Base-by-base conservation (phyloP, 2,329 filamentous ascomycete genomes). In the Ceratocystis papillata region DNA sequence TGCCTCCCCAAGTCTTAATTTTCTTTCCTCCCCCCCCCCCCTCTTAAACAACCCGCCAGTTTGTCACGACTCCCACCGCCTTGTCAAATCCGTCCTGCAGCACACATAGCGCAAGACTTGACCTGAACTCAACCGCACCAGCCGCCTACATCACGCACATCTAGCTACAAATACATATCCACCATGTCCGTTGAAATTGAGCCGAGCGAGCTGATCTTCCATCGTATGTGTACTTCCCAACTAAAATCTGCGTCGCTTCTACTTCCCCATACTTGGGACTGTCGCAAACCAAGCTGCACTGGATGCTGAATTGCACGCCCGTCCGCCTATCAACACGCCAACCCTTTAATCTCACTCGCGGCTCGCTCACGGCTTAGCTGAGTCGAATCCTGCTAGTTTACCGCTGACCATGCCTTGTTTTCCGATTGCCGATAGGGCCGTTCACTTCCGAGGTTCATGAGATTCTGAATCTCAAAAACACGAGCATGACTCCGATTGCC, bases 171-270 rank as follows among this genome's bases (percentile, higher is more conserved):
- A 41, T 15, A 41, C 37, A 41, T 15, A 12, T 41, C 71, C 78
- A 83, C 73, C 78, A 97, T 97, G 94, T 95, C 93, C 72, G 88
- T 99, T 79, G 89, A 96, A 73, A 89, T 99, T 75, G 87, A 94
- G 73, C 94, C 93, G 68, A 77, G 84, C 71, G 94, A 97, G 83
- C 86, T 99, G 75, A 89, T 86, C 79, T 99, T 99, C 80, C 88
- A 87, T 78, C 89, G 94, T 97, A 82, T 74, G 88, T 82, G 37
- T 69, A 71, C 64, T 62, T 69, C 37, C 30, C 44, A 7, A n/a
- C 25, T 30, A 4, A 37, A 59, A 15, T 64, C 41, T 33, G 55
- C 55, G 55, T 62, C 60, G 33, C 25, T 46, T 62, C 55, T 65
- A 62, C 63, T 65, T 20, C 30, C n/a, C 25, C 20, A 65, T 65